A percentile compares a stretch with the other conserved stretches of the same genome.
These are phyloP conservation scores for Ochetophila trinervis DNA, from an alignment of 306 rosid genomes.

Conservation along the genomic window DNA sequence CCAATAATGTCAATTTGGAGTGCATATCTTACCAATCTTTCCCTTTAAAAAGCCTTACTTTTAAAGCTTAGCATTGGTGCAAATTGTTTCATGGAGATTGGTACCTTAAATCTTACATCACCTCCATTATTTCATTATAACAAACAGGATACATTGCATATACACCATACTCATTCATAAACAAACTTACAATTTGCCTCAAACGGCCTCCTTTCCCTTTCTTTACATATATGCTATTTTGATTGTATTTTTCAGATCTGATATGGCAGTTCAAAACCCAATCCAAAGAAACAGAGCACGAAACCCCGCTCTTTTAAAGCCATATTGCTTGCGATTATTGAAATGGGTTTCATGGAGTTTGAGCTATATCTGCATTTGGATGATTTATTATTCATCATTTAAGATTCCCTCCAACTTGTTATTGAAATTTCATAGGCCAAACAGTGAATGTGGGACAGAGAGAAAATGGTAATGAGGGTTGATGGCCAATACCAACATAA, in stretches of 20 bases:
- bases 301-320: no score
- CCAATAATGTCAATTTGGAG: neutral
- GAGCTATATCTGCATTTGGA: no score
- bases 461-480: no score
- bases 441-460: no score
- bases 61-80: neutral
- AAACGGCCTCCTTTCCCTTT: neutral
- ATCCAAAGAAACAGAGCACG: no score
- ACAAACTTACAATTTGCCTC: neutral
- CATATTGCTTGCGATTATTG: no score
- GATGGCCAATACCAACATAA: no score
- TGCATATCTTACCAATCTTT: neutral
- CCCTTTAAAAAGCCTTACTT: neutral
- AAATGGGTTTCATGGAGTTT: no score
- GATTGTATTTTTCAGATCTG: neutral
- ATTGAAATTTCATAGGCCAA: no score
- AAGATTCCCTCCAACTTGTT: no score
- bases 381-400: no score
- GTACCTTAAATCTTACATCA: slow-evolving; percentile 11
- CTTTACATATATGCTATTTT: neutral
- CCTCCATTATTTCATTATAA: neutral
- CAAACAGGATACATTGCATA: neutral
- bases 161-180: neutral
- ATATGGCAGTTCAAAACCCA: neutral
- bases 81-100: neutral